phyloP scores from a whole-genome alignment of 495 filamentous ascomycete species.

The Penicillium longicatenatum region DNA sequence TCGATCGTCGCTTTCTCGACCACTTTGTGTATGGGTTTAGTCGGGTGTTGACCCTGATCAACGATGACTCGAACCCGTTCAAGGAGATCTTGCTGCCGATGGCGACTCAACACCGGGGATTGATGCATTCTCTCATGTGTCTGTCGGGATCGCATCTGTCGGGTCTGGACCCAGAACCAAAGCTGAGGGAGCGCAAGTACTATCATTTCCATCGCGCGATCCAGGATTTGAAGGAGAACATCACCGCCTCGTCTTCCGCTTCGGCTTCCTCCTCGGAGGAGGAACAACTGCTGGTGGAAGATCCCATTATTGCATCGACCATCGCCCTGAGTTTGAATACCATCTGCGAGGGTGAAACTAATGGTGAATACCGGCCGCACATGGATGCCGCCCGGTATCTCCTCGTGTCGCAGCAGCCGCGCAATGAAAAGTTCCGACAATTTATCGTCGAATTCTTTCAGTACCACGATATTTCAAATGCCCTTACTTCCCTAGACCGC shows the following conservation, averaged over 20 bases:
- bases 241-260: conserved; percentile 36
- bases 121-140: conserved; percentile 92
- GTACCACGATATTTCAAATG: conserved; percentile 83
- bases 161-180: conserved; percentile 48
- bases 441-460: conserved; percentile 94
- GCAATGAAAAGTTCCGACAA: conserved; percentile 66
- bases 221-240: conserved; percentile 47
- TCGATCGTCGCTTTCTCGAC: conserved; percentile 81
- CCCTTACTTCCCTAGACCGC: conserved; percentile 69
- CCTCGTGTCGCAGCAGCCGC: conserved; percentile 59
- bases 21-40: conserved; percentile 84
- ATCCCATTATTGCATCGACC: conserved; percentile 73
- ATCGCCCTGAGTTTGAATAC: conserved; percentile 81
- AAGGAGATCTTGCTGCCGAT: conserved; percentile 86
- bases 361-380: conserved; percentile 79
- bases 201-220: conserved; percentile 52
- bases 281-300: conserved; percentile 47
- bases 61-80: conserved; percentile 85
- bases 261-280: conserved; percentile 10
- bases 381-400: conserved; percentile 75
- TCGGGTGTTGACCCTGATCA: conserved; percentile 78
- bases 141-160: conserved; percentile 80
- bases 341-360: conserved; percentile 74
- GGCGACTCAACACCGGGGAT: conserved; percentile 76
- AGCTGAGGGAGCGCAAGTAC: conserved; percentile 47